A percentile compares a stretch with the other conserved stretches of the same genome.
phyloP scores from a whole-genome alignment of 2,329 filamentous ascomycete species.

The Hypoxylon sp. region DNA sequence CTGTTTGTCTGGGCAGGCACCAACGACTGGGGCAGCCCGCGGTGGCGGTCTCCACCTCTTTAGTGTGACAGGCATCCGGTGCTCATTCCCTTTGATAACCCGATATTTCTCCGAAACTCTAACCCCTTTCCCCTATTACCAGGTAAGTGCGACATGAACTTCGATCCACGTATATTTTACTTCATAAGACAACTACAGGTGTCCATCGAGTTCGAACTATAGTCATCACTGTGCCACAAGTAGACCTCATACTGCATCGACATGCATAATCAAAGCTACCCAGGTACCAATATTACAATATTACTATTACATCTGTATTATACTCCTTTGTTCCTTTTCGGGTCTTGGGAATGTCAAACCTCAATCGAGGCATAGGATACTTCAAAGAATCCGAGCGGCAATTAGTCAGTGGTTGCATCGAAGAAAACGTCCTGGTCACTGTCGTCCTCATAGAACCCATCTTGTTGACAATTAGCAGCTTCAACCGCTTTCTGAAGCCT shows the following conservation, averaged over 20 bases:
- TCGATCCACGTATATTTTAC: neutral
- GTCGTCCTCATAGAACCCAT: neutral
- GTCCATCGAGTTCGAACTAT: neutral
- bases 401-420: neutral
- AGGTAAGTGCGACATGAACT: neutral
- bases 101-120: conserved; percentile 20
- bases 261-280: neutral
- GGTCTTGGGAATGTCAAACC: neutral
- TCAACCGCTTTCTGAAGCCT: neutral
- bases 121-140: conserved; percentile 2
- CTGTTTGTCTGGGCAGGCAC: conserved; percentile 9
- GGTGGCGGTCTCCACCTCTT: conserved; percentile 9
- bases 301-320: neutral
- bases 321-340: neutral
- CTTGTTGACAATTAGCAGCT: neutral
- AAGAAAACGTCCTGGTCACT: neutral
- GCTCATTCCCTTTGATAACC: conserved; percentile 1
- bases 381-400: neutral
- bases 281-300: neutral
- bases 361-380: neutral
- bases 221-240: neutral
- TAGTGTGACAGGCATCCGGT: neutral
- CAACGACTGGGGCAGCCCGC: conserved; percentile 9
- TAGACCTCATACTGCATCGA: neutral
- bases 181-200: neutral